A percentile compares a stretch with the other conserved stretches of the same genome.
These are phyloP conservation scores for Sphagnum contortum DNA, from an alignment of 225 moss, liverwort and hornwort species.

Conservation along the genomic window DNA sequence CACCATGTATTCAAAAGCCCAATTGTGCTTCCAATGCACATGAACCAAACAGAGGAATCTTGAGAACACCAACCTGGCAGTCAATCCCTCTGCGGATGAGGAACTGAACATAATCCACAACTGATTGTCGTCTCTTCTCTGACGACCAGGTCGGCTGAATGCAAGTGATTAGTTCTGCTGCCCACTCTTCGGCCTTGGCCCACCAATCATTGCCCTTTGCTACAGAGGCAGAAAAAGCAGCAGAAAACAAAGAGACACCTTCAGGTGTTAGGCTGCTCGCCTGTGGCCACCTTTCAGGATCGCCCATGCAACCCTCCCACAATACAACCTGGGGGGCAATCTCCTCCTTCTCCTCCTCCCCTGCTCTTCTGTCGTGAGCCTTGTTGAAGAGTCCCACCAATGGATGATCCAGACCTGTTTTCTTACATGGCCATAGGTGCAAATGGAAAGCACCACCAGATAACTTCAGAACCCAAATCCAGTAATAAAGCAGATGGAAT, in stretches of 20 bases:
- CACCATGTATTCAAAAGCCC: no score
- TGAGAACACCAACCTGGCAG: constrained; percentile 18
- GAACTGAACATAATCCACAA: constrained; percentile 35
- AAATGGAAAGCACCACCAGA: no score
- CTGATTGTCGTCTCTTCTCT: constrained; percentile 43
- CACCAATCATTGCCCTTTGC: constrained; percentile 55
- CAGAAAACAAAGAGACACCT: constrained; percentile 28
- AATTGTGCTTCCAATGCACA: no score
- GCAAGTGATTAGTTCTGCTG: constrained; percentile 44
- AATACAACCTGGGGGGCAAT: no score
- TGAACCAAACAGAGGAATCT: no score
- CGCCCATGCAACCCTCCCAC: constrained; percentile 59
- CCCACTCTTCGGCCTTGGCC: constrained; percentile 47
- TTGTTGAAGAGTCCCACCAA: no score
- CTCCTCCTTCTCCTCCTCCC: no score
- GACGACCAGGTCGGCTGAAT: constrained; percentile 49
- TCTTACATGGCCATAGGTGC: no score
- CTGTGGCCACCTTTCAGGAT: constrained; percentile 52
- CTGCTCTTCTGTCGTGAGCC: no score
- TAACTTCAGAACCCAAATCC: no score
- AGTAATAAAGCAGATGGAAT: no score
- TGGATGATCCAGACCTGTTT: no score
- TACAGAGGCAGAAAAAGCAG: constrained; percentile 23
- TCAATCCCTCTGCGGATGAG: constrained; percentile 44
- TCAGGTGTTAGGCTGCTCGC: constrained; percentile 39